Conservation (phyloP, 768 basidiomycete genomes). For the Suillus spraguei region DNA sequence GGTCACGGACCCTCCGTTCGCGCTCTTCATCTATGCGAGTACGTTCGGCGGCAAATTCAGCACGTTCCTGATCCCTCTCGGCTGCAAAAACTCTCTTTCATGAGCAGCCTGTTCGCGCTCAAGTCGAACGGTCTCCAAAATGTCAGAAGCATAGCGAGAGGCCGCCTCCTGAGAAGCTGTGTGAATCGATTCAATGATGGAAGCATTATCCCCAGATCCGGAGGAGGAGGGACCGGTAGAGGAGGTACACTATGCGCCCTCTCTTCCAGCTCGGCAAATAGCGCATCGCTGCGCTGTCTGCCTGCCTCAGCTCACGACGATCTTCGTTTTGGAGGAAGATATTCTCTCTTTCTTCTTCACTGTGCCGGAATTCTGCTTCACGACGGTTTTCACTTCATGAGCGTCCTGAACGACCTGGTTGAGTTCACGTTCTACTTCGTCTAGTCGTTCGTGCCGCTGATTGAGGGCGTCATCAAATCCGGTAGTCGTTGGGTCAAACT, state of each 20-base stretch:
- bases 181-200: slow-evolving; percentile 39
- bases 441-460: slow-evolving; percentile 54
- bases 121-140: slow-evolving; percentile 56
- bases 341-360: slow-evolving; percentile 66
- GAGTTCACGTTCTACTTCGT: slow-evolving; percentile 54
- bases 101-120: slow-evolving; percentile 62
- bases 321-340: slow-evolving; percentile 62
- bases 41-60: slow-evolving; percentile 53
- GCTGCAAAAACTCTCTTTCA: slow-evolving; percentile 55
- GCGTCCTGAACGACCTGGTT: slow-evolving; percentile 49
- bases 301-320: slow-evolving; percentile 60
- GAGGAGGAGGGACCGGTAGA: too few relatives aligned
- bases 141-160: slow-evolving; percentile 55
- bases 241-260: slow-evolving; percentile 27
- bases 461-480: slow-evolving; percentile 47
- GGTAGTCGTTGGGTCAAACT: slow-evolving; percentile 24
- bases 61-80: slow-evolving; percentile 56
- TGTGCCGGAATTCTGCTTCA: slow-evolving; percentile 62
- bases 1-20: slow-evolving; percentile 53
- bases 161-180: slow-evolving; percentile 56
- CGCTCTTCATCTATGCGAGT: slow-evolving; percentile 49
- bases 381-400: slow-evolving; percentile 62
- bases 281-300: slow-evolving; percentile 36
- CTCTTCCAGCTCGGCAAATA: slow-evolving; percentile 32
- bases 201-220: slow-evolving; percentile 29